Evolutionary conservation across 768 basidiomycete species (phyloP).

Genomic region (Butyriboletus loyo): DNA sequence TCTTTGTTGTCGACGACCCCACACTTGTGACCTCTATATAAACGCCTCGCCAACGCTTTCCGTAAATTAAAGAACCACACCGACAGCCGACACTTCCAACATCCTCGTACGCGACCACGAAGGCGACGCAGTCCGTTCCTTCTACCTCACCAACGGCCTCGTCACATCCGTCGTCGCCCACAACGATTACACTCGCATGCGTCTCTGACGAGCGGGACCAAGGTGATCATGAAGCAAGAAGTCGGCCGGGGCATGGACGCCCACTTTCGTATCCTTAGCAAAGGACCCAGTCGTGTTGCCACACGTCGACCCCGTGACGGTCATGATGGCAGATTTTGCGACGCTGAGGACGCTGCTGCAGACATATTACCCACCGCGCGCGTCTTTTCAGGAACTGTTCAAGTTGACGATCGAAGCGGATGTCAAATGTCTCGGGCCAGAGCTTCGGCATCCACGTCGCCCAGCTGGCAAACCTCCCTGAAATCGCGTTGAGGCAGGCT

Average conservation of each 20-base stretch:
- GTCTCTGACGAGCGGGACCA: conserved; percentile 92
- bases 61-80: background rate
- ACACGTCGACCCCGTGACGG: conserved; percentile 61
- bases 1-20: conserved; percentile 70
- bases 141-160: conserved; percentile 85
- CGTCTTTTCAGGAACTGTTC: conserved; percentile 63
- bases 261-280: conserved; percentile 74
- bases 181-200: conserved; percentile 82
- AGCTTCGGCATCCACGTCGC: conserved; percentile 99
- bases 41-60: conserved; percentile 20
- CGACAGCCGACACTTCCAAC: conserved; percentile 62
- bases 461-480: conserved; percentile 95
- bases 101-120: conserved; percentile 85
- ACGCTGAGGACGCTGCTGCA: conserved; percentile 66
- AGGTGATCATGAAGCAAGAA: conserved; percentile 90
- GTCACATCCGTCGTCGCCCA: conserved; percentile 75
- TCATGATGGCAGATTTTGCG: conserved; percentile 55
- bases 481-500: conserved; percentile 76
- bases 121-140: conserved; percentile 67
- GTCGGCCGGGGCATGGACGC: conserved; percentile 55
- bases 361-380: conserved; percentile 73
- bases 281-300: conserved; percentile 84
- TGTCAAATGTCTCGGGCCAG: conserved; percentile 84
- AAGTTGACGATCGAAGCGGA: conserved; percentile 44
- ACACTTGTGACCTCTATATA: conserved; percentile 72